Base-by-base conservation (phyloP, 1,284 basidiomycete genomes). In the Trichosporon asahii region DNA sequence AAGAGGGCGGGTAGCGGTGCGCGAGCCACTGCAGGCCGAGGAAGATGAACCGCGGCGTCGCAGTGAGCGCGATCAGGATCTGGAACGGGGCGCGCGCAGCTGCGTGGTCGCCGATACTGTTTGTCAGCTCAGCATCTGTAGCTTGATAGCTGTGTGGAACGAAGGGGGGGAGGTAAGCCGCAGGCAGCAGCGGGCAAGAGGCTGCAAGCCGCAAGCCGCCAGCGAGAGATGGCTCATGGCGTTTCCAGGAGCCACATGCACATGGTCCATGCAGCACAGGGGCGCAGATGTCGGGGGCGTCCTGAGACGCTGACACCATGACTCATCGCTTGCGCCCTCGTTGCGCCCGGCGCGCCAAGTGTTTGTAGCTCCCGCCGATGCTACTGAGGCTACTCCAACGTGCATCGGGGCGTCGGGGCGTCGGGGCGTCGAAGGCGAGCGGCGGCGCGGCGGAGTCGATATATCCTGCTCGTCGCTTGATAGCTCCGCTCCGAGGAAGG, bases 81-180 rank as follows among this genome's bases (percentile, higher is more conserved):
- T 98, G 95, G 79, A 98, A 97, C 61, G 94, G 81, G 73, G 91
- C 94, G 71, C 94, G 87, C 75, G 96, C 91, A 23, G 92, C 93
- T 73, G 91, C 93, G 90, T 93, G 95, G 84, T 97, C 94, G 1
- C 94, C 94, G 72, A 95, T 92, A 1, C 91, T 93, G 70, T 6
- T 6, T 31, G 61, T 70, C n/a, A 37, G 72, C 29, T 40, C 23
- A 49, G n/a, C 29, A 4, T 18, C 12, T 11, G 21, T 12, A 25
- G 27, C 35, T 12, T 37, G 35, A 11, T 37, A 37, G 35, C 35
- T 37, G 35, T 33, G 31, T 33, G 31, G 46, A 49, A n/a, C n/a
- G n/a, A n/a, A n/a, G n/a, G n/a, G 6, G 18, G 46, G n/a, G 46
- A 49, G 46, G n/a, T n/a, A 6, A 49, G 31, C 31, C 31, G 9